Base-by-base conservation (phyloP, 257 asterid genomes). In the Capsicum rhomboideum region DNA sequence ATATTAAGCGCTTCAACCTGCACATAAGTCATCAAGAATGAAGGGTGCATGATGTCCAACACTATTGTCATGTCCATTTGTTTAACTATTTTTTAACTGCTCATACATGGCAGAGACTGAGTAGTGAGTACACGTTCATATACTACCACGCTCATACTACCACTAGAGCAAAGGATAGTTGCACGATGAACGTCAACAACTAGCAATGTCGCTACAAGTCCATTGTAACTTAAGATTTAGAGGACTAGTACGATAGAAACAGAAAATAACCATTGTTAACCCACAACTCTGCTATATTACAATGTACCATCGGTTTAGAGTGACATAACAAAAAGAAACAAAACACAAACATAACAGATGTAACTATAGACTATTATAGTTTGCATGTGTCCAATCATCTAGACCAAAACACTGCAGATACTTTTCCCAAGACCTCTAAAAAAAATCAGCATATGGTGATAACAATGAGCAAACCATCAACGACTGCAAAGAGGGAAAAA, bases 401-500 rank as follows among this genome's bases (percentile, higher is more conserved):
- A 49, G 40, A 26, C 37, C 63, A 26, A 49, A 61, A 49, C 23
- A 75, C 8, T 34, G 77, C 52, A 68, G 26, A 68, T 68, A 34
- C 50, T 31, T 17, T 16, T 75, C 26, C 81, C 81, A 49, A 50
- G 9, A 77, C 17, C 63, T 26, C 81, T 26, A 49, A 49, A 75
- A 34, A 75, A 50, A 26, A 77, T 52, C 63, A 28, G 81, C 46
- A 77, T 17, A 50, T 77, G 28, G 81, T 77, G 81, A 77, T 77
- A 50, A 42, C 34, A 3, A 72, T n/a, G 79, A 72, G 56, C 79
- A 42, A 79, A 55, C 83, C 83, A 17, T 90, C 94, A 91, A 40
- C 86, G 84, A 83, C 98, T 90, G 96, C 92, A 85, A 23, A 49
- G 67, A 37, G 66, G 11, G 79, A 49, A 49, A 31, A n/a, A 42